Evolutionary conservation across 2,329 filamentous ascomycete species (phyloP), one percentile per base, ranked within the genome.

Genomic region (Scolecobasidium constrictum): DNA sequence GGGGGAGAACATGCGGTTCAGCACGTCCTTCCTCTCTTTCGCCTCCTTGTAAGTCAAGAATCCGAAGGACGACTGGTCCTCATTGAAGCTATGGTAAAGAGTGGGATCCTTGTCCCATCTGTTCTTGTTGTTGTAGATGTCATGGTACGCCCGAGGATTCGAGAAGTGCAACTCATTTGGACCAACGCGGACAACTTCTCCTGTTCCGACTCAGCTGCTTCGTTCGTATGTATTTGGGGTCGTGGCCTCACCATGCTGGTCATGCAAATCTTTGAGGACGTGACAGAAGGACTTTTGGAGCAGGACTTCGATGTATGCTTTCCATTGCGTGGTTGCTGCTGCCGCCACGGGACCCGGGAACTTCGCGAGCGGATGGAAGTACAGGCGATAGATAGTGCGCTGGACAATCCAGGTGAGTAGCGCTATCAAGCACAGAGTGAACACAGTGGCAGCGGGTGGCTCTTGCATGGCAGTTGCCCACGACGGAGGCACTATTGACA

Each of bases 11-110:
- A 65, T 52, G 1, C 59, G 61, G 12, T 53, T 57, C 19, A 69
- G 51, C 2, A 68, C 58, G 48, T 65, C 58, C 43, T 64, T 66
- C 17, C 66, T 56, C 20, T 57, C 51, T 46, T 64, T 68, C 23
- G 59, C 55, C 43, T 61, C 59, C 7, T 49, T 50, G 44, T 65
- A 63, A 13, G 55, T 66, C 22, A 60, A 46, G 41, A 60, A 62
- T 9, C 59, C 63, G 47, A 69, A 67, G 21, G 59, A 64, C n/a
- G 63, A 65, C 15, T 58, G 49, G 45, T 66, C 57, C 42, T 62
- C 56, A 42, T 59, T 59, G 46, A 69, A 67, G 33, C 55, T 55
- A 15, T 54, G 51, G 47, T 69, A 69, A 1, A 67, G 50, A 1
- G 33, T 44, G 1, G 47, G 48, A 34, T 68, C 63, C 43, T 69